Evolutionary conservation across 2,329 filamentous ascomycete genomes (phyloP).

Genomic region (Epichloe typhina): DNA sequence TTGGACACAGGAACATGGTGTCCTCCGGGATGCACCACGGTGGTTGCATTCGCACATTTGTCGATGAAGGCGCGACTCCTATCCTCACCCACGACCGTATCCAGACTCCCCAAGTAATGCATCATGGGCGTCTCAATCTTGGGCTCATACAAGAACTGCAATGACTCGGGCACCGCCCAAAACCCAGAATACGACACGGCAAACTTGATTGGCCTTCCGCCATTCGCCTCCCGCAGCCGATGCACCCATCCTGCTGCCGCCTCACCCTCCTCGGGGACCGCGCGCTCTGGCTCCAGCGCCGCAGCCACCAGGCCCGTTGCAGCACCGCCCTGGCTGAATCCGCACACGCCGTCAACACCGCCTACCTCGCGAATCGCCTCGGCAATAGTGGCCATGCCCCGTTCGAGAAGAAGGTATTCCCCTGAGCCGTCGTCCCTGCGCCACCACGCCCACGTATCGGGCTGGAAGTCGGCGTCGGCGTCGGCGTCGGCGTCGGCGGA

Average conservation of each 20-base stretch:
- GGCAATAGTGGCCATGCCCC: slow-evolving; percentile 52
- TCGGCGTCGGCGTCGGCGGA: slow-evolving; percentile 28
- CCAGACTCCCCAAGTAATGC: slow-evolving; percentile 72
- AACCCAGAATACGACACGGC: slow-evolving; percentile 70
- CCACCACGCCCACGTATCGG: slow-evolving; percentile 74
- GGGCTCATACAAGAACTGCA: slow-evolving; percentile 57
- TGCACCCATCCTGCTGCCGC: slow-evolving; percentile 28
- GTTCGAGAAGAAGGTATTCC: slow-evolving; percentile 56
- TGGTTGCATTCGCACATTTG: slow-evolving; percentile 39
- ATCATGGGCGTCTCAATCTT: slow-evolving; percentile 63
- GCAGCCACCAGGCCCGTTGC: slow-evolving; percentile 59
- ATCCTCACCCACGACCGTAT: slow-evolving; percentile 75
- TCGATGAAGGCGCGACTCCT: slow-evolving; percentile 56
- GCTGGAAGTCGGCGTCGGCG: slow-evolving; percentile 34
- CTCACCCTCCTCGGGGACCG: slow-evolving; percentile 15
- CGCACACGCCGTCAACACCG: slow-evolving; percentile 64
- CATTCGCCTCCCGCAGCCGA: slow-evolving; percentile 36
- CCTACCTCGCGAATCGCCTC: slow-evolving; percentile 46
- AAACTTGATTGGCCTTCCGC: slow-evolving; percentile 45
- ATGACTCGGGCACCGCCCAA: slow-evolving; percentile 44
- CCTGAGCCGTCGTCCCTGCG: slow-evolving; percentile 51
- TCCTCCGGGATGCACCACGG: slow-evolving; percentile 68
- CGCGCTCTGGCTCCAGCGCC: slow-evolving; percentile 44
- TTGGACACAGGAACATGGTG: slow-evolving; percentile 79
- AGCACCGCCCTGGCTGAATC: slow-evolving; percentile 71